Base-by-base conservation (phyloP, 441 rosid species). In the Euphorbia celastroides region DNA sequence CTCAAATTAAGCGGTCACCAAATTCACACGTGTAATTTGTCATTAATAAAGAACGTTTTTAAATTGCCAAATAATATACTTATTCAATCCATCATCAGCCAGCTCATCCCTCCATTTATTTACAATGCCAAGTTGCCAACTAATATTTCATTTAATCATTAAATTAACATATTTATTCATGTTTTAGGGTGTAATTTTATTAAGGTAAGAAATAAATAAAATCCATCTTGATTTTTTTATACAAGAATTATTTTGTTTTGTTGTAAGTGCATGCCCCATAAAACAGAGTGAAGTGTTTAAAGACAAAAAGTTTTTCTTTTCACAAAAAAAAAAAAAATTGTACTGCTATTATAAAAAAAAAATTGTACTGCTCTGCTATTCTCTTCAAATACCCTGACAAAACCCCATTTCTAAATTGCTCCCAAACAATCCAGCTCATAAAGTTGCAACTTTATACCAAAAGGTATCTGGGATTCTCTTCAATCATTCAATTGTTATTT, bases 201-300 rank as follows among this genome's bases (percentile, higher is more conserved):
- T 34, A 34, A 34, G 9, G 38, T 34, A 34, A 34, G 9, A 34
- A 34, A 34, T 9, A 34, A 34, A 34, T 34, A 9, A 34, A 34
- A 3, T 34, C 38, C 9, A 34, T 34, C 38, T 34, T 9, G 9
- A 13, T 46, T 2, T 46, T 46, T 46, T 46, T 46, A 46, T 46
- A 46, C 17, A 12, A 42, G 13, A 46, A 11, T n/a, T n/a, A 46
- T 4, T 34, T 34, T 34, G 38, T 34, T 46, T 46, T 46, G n/a
- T 10, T 13, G 1, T 13, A 46, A 46, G 52, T 46, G 52, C 52
- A 46, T 46, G 52, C 52, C 52, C 52, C 75, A 44, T 64, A 31
- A 50, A 72, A 68, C 23, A 81, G 65, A 76, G 72, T 9, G 27
- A 78, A 73, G 19, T 69, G 71, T 75, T 52, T 20, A 32, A 74